Percentiles rank a stretch among this genome's conserved stretches.
Evolutionary conservation across 495 filamentous ascomycete species (phyloP).

Genomic region (Tuber microsphaerosporum): DNA sequence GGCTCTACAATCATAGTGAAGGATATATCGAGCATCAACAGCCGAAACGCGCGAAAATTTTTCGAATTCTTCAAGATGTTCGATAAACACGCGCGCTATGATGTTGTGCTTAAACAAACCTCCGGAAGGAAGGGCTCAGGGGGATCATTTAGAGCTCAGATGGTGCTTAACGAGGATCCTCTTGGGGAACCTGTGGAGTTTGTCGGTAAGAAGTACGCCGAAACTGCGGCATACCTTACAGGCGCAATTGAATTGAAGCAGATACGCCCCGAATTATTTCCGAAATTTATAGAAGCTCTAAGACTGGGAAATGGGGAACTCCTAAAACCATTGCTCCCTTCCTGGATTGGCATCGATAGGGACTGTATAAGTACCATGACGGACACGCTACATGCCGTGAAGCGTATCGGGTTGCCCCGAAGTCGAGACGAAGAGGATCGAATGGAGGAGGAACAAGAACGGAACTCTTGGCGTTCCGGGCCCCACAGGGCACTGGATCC

Average conservation of each 20-base stretch:
- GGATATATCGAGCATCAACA: slow-evolving; percentile 44
- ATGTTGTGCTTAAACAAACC: slow-evolving; percentile 32
- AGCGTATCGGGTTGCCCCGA: slow-evolving; percentile 44
- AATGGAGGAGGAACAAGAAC: slow-evolving; percentile 17
- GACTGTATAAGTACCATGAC: slow-evolving; percentile 45
- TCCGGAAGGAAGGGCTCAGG: slow-evolving; percentile 16
- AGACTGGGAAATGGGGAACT: slow-evolving; percentile 45
- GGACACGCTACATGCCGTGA: slow-evolving; percentile 44
- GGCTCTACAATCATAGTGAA: slow-evolving; percentile 43
- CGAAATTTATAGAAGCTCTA: slow-evolving; percentile 44
- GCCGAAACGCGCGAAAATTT: slow-evolving; percentile 45
- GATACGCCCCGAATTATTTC: slow-evolving; percentile 42
- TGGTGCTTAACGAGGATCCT: slow-evolving; percentile 42
- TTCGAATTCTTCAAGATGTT: slow-evolving; percentile 45
- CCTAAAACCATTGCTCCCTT: slow-evolving; percentile 40
- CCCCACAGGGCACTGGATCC: slow-evolving; percentile 29
- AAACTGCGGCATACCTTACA: slow-evolving; percentile 43
- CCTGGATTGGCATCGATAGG: slow-evolving; percentile 42
- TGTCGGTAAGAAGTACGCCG: slow-evolving; percentile 43
- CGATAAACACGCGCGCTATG: slow-evolving; percentile 35
- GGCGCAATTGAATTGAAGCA: slow-evolving; percentile 46
- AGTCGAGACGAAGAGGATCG: slow-evolving; percentile 40
- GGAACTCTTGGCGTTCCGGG: slow-evolving; percentile 13
- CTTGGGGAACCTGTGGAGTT: slow-evolving; percentile 44
- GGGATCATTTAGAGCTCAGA: slow-evolving; percentile 27